A percentile compares a stretch with the other conserved stretches of the same genome.
These are phyloP conservation scores for Camellia sinensis DNA, from an alignment of 148 eudicot genomes.

Conservation along the genomic window DNA sequence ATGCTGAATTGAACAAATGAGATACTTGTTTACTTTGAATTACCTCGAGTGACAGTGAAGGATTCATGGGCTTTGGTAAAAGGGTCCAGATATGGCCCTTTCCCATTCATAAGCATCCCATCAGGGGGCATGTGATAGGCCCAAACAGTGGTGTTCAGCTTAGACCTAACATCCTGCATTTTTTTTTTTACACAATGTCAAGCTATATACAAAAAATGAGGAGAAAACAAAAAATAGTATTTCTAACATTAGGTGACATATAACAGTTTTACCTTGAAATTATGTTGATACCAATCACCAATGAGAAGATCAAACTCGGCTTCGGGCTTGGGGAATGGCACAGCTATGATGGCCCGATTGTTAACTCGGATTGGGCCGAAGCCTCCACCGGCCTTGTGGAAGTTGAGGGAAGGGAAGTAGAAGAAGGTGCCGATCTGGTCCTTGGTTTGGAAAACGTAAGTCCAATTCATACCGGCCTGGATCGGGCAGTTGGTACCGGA, in stretches of 20 bases:
- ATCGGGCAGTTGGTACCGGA: conserved; percentile 50
- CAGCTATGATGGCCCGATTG: conserved; percentile 30
- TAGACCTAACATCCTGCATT: conserved; percentile 21
- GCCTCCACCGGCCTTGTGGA: conserved; percentile 45
- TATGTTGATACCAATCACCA: conserved; percentile 36
- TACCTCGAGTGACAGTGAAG: conserved; percentile 35
- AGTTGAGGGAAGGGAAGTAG: conserved; percentile 40
- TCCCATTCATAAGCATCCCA: conserved; percentile 36
- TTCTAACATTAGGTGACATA: not conserved
- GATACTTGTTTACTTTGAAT: not conserved
- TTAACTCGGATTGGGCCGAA: conserved; percentile 45
- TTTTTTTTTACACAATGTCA: not conserved
- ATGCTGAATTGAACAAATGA: too few relatives aligned
- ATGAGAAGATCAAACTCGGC: conserved; percentile 45
- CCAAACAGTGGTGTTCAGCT: not conserved
- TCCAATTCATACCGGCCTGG: conserved; percentile 37
- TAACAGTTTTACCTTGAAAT: conserved; percentile 14
- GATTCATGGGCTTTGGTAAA: conserved; percentile 17
- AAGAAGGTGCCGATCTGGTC: conserved; percentile 45
- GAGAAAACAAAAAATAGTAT: not conserved
- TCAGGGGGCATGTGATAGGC: conserved; percentile 20
- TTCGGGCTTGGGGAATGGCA: conserved; percentile 38
- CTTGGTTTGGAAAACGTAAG: conserved; percentile 35
- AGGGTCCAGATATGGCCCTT: conserved; percentile 16
- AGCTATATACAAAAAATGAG: not conserved